These are phyloP conservation scores for Xerocomus spinulosus DNA, from an alignment of 768 basidiomycete species.

Conservation along the genomic window DNA sequence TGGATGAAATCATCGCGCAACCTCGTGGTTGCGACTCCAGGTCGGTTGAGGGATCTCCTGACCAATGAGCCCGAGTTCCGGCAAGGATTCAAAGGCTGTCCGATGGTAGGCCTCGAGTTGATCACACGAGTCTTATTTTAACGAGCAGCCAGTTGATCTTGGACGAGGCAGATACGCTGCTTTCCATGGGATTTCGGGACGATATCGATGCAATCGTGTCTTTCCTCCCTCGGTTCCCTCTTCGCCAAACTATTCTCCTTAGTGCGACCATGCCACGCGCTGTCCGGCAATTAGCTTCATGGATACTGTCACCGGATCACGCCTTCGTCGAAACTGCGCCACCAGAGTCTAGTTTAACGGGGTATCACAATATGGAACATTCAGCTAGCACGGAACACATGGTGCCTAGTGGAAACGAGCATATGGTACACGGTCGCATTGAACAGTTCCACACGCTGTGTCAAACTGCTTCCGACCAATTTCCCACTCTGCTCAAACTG, in stretches of 20 bases:
- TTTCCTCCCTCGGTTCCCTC: conserved; percentile 53
- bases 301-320: conserved; percentile 56
- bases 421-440: conserved; percentile 66
- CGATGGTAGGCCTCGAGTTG: conserved; percentile 45
- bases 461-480: conserved; percentile 56
- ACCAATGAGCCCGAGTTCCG: conserved; percentile 52
- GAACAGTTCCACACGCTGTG: conserved; percentile 81
- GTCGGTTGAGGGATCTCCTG: conserved; percentile 73
- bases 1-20: conserved; percentile 66
- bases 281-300: conserved; percentile 66
- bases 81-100: conserved; percentile 47
- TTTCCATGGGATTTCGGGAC: conserved; percentile 89
- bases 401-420: conserved; percentile 6
- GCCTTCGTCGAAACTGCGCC: conserved; percentile 70
- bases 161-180: conserved; percentile 87
- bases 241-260: conserved; percentile 89
- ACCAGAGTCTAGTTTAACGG: conserved; percentile 40
- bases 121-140: background rate
- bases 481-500: conserved; percentile 75
- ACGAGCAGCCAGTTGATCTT: conserved; percentile 62
- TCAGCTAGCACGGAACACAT: background rate
- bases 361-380: background rate
- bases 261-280: conserved; percentile 77
- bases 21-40: conserved; percentile 88
- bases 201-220: conserved; percentile 73